A percentile compares a stretch with the other conserved stretches of the same genome.
These are phyloP conservation scores for Hymenoscyphus fraxineus DNA, from an alignment of 2,329 filamentous ascomycete genomes.

Conservation along the genomic window DNA sequence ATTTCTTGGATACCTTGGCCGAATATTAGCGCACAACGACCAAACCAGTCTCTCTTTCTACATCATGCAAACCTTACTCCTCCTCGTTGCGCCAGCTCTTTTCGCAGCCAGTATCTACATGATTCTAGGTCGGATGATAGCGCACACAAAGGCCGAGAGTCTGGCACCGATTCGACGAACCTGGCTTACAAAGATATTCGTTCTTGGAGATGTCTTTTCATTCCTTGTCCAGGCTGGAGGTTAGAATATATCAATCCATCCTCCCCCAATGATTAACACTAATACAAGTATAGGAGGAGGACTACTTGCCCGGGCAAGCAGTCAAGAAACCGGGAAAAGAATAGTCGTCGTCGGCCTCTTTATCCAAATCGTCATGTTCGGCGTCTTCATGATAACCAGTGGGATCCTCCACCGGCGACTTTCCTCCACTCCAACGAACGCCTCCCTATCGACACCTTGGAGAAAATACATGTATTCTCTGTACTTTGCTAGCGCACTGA, in stretches of 20 bases:
- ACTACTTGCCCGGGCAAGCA: constrained; percentile 15
- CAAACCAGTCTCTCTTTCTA: constrained; percentile 32
- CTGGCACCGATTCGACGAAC: constrained; percentile 35
- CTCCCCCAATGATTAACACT: not conserved
- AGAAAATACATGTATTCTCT: constrained; percentile 39
- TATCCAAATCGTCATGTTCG: constrained; percentile 49
- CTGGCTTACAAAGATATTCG: constrained; percentile 44
- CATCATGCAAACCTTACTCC: constrained; percentile 37
- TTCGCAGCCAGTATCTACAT: constrained; percentile 42
- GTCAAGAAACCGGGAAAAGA: constrained; percentile 36
- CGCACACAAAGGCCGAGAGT: constrained; percentile 35
- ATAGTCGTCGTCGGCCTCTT: constrained; percentile 46
- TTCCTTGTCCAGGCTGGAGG: constrained; percentile 40
- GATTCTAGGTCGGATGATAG: constrained; percentile 40
- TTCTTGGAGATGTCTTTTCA: constrained; percentile 42
- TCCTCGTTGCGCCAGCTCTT: constrained; percentile 40
- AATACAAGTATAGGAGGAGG: constrained; percentile 20
- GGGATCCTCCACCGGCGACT: constrained; percentile 22
- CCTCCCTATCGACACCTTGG: constrained; percentile 18
- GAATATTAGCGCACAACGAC: constrained; percentile 25
- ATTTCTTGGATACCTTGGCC: constrained; percentile 37
- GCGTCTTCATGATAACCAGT: constrained; percentile 42
- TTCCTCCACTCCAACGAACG: constrained; percentile 9
- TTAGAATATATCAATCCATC: constrained; percentile 29
- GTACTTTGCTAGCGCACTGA: constrained; percentile 42